These are phyloP conservation scores for Pleurotus tuber-regium DNA, from an alignment of 768 basidiomycete species.

Conservation along the genomic window DNA sequence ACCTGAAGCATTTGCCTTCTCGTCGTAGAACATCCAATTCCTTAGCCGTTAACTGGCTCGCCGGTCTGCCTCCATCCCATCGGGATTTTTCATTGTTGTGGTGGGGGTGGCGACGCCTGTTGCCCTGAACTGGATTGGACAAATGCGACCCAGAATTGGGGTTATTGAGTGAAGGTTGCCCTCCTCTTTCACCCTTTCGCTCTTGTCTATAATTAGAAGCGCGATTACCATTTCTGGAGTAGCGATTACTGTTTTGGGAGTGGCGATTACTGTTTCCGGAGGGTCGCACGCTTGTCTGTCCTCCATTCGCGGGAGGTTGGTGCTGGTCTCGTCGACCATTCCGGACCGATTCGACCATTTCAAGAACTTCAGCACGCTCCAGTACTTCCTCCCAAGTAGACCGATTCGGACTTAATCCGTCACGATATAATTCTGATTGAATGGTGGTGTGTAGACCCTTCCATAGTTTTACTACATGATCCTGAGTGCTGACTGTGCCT, in stretches of 20 bases:
- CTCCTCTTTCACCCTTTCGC: no score
- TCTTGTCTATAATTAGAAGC: no score
- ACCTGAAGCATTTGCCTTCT: slow-evolving; percentile 26
- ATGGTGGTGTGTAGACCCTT: slow-evolving; percentile 23
- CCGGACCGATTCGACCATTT: slow-evolving; percentile 19
- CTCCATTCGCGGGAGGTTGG: not conserved
- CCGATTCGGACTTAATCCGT: slow-evolving; percentile 24
- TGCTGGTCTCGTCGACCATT: not conserved
- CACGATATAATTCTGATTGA: slow-evolving; percentile 25
- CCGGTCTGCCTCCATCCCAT: no score
- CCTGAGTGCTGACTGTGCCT: slow-evolving; percentile 22
- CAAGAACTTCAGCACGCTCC: slow-evolving; percentile 25
- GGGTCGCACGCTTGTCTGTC: not conserved
- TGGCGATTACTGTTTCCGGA: slow-evolving; percentile 1
- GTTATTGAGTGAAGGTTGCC: no score
- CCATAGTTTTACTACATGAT: slow-evolving; percentile 32
- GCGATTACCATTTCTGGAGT: no score
- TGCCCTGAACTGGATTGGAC: no score
- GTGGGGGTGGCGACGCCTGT: no score
- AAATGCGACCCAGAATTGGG: no score
- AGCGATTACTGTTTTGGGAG: no score
- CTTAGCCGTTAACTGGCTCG: slow-evolving; percentile 10
- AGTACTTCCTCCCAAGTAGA: slow-evolving; percentile 23
- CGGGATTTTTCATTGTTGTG: no score
- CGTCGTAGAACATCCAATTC: slow-evolving; percentile 11